Evolutionary conservation across 1,284 basidiomycete species (phyloP), one percentile per base, ranked within the genome.

Genomic region (Cystobasidium slooffiae): DNA sequence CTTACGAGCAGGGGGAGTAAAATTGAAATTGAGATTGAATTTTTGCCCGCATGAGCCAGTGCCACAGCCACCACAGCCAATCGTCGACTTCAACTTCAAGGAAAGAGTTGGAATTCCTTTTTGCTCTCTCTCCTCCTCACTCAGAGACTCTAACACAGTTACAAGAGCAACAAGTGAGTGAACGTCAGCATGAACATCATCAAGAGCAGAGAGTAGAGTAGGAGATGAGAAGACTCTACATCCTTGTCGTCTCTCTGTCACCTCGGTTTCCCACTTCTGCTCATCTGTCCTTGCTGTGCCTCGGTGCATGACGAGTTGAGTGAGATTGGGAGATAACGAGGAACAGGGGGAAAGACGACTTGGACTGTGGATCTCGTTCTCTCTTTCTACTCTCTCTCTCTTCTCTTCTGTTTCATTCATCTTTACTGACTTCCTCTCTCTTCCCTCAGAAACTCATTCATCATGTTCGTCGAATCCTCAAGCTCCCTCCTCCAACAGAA

Each of bases 381-480:
- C 56, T 59, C 10, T 39, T 22, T 31, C 56, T 63, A 24, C 31
- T 3, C 31, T 49, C 18, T n/a, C n/a, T 44, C 16, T 63, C n/a
- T 44, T 18, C 16, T 49, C 18, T 22, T 5, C 39, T 47, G 8
- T 51, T 3, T 52, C 46, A 20, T 22, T 8, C 47, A 39, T 43
- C 20, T 12, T 31, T 66, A 22, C 64, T 66, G 31, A 66, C 61
- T n/a, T 63, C 22, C 10, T 4, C 31, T n/a, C 31, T 66, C 64
- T 44, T 16, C 20, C 64, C 20, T 37, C 24, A 66, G 49, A 66
- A 66, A 66, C 64, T 63, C 64, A 53, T 52, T 41, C 47, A 66
- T 53, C 64, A 66, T 66, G 64, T 66, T 66, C 64, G 64, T 66
- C 61, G 43, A 37, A 22, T 1, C 31, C 39, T 39, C 63, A 5